Conservation (phyloP, 768 basidiomycete genomes). For the Lactarius sanguifluus region DNA sequence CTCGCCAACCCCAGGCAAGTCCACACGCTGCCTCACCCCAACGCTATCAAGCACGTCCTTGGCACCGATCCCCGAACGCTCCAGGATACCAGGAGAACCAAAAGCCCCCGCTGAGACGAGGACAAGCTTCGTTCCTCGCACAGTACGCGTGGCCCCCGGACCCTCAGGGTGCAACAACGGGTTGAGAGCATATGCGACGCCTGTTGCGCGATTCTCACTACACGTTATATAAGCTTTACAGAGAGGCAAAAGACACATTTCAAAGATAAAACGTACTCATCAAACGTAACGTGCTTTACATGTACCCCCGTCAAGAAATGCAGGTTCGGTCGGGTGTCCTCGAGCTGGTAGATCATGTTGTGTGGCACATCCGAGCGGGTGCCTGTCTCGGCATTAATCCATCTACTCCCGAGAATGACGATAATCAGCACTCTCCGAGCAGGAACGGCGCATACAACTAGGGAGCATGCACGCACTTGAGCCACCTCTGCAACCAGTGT, state of each 20-base stretch:
- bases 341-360: constrained; percentile 40
- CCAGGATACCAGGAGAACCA: constrained; percentile 51
- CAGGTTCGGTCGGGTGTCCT: constrained; percentile 36
- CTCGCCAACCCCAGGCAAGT: constrained; percentile 42
- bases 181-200: constrained; percentile 5
- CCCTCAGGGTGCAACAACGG: background rate
- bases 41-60: constrained; percentile 34
- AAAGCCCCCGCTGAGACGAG: constrained; percentile 43
- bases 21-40: constrained; percentile 36
- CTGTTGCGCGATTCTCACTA: constrained; percentile 32
- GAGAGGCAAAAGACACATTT: constrained; percentile 31
- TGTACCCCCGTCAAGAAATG: constrained; percentile 36
- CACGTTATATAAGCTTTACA: constrained; percentile 4
- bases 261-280: constrained; percentile 27
- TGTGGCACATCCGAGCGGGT: constrained; percentile 55
- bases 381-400: constrained; percentile 50
- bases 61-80: constrained; percentile 50
- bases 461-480: constrained; percentile 36
- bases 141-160: constrained; percentile 32
- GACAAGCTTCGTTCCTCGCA: constrained; percentile 39
- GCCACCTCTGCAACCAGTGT: constrained; percentile 21
- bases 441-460: constrained; percentile 34
- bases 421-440: background rate
- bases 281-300: constrained; percentile 39
- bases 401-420: constrained; percentile 39